These are phyloP conservation scores for Fusarium paranaense DNA, from an alignment of 2,329 filamentous ascomycete genomes.

Conservation along the genomic window DNA sequence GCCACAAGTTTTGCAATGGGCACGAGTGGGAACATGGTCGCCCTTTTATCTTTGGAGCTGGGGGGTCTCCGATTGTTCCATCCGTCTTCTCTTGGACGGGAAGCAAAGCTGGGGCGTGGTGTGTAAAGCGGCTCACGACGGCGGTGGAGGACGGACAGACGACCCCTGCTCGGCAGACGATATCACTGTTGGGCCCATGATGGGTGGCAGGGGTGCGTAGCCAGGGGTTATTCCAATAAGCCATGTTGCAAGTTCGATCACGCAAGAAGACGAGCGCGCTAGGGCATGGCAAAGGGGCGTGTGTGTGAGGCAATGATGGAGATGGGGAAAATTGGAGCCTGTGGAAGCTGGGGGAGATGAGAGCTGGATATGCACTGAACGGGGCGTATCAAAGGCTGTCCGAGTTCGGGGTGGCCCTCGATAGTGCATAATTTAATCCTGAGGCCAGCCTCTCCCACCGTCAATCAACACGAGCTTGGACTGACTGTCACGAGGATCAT, in stretches of 20 bases:
- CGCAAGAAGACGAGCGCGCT: conserved; percentile 20
- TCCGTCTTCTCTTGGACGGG: neutral
- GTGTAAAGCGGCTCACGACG: conserved; percentile 22
- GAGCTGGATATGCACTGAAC: conserved; percentile 28
- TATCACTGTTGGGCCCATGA: neutral
- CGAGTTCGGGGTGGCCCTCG: conserved; percentile 2
- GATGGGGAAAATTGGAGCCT: conserved; percentile 12
- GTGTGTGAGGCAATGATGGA: conserved; percentile 16
- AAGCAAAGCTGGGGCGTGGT: conserved; percentile 7
- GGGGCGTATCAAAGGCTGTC: neutral
- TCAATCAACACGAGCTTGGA: conserved; percentile 5
- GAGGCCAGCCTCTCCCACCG: conserved; percentile 26
- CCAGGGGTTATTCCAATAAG: conserved; percentile 38
- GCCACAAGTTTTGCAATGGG: conserved; percentile 44
- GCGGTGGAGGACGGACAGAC: conserved; percentile 12
- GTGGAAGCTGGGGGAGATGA: neutral
- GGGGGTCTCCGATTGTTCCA: neutral
- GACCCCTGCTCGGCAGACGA: neutral
- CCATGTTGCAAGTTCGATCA: conserved; percentile 23
- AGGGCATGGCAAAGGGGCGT: conserved; percentile 17
- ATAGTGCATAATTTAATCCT: conserved; percentile 16
- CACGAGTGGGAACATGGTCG: conserved; percentile 28
- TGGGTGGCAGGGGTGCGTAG: conserved; percentile 24
- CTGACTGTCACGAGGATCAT: conserved; percentile 27
- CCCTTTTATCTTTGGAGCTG: conserved; percentile 27